Evolutionary conservation across 306 rosid genomes (phyloP).

Genomic region (Acacia confusa): DNA sequence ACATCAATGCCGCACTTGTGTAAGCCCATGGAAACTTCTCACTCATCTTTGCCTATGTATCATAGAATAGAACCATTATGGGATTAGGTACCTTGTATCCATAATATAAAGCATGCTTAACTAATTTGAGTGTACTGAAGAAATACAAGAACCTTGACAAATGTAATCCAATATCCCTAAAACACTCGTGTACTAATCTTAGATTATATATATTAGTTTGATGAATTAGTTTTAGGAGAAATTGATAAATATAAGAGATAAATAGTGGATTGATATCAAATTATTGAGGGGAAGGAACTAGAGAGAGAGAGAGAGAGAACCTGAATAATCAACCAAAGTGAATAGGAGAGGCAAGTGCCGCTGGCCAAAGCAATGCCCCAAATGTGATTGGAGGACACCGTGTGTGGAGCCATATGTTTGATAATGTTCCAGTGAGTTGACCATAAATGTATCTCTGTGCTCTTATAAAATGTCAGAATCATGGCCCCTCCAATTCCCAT

Average conservation of each 20-base stretch:
- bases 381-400: not conserved
- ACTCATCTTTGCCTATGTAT: constrained; percentile 27
- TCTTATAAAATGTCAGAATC: constrained; percentile 34
- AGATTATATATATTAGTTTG: too few relatives aligned
- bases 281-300: not conserved
- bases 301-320: not conserved
- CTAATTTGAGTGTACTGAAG: too few relatives aligned
- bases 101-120: too few relatives aligned
- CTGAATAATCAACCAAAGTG: constrained; percentile 35
- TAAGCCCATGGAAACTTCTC: constrained; percentile 33
- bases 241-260: too few relatives aligned
- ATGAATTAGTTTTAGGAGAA: too few relatives aligned
- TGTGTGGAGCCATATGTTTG: not conserved
- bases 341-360: constrained; percentile 31
- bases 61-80: not conserved
- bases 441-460: constrained; percentile 30
- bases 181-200: too few relatives aligned
- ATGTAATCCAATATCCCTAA: too few relatives aligned
- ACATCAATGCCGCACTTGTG: constrained; percentile 42
- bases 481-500: constrained; percentile 37
- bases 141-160: too few relatives aligned
- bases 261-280: too few relatives aligned
- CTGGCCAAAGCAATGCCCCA: constrained; percentile 22
- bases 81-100: accelerated
- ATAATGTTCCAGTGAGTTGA: constrained; percentile 23